phyloP scores from a whole-genome alignment of 2,329 filamentous ascomycete genomes.

The Verticillium nonalfalfae region DNA sequence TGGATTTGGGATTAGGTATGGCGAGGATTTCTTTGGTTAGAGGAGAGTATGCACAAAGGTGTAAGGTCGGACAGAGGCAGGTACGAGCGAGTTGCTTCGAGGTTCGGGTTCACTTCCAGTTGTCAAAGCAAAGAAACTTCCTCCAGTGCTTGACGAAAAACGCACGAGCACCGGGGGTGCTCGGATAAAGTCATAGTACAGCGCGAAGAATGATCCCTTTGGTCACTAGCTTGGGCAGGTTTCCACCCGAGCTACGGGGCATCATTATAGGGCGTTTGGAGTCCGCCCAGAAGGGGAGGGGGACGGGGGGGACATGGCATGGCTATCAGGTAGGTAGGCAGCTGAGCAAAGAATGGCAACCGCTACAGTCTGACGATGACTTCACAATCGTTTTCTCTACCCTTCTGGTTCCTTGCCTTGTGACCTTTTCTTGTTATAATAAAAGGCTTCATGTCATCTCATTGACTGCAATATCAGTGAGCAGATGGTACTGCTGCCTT shows the following conservation, averaged over 20 bases:
- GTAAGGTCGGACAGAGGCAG: background rate
- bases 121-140: background rate
- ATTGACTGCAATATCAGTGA: too few species aligned
- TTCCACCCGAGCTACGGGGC: background rate
- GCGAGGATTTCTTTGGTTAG: background rate
- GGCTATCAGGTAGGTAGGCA: too few species aligned
- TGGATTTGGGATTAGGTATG: background rate
- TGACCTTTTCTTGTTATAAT: too few species aligned
- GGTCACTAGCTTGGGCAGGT: background rate
- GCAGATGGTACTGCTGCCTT: too few species aligned
- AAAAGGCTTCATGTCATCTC: too few species aligned
- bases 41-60: background rate
- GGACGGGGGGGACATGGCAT: too few species aligned
- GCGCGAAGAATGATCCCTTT: background rate
- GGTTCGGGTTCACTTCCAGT: background rate
- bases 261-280: too few species aligned
- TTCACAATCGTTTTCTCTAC: too few species aligned
- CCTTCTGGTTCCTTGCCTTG: too few species aligned
- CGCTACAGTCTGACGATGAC: too few species aligned
- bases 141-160: background rate
- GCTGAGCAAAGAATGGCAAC: too few species aligned
- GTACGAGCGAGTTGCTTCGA: background rate
- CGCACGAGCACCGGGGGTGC: background rate
- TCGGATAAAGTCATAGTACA: background rate
- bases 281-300: too few species aligned